Base-by-base conservation (phyloP, 352 stramenopile species). In the Pythium phragmiticola region DNA sequence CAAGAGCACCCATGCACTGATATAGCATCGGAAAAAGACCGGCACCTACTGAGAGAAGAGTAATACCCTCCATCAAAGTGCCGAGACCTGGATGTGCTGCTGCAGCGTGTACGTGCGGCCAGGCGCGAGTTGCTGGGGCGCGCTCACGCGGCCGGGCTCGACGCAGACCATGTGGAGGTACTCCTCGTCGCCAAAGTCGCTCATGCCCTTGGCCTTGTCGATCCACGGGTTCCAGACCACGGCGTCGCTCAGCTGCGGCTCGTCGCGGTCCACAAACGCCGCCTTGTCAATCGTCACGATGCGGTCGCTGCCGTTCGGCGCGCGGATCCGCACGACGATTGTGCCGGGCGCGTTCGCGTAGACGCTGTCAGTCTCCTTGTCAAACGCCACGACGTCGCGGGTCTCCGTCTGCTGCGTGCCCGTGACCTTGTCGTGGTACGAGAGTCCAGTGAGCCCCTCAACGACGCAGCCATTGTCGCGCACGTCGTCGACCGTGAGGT, bases 161-260 rank as follows among this genome's bases (percentile, higher is more conserved):
- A 98, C 86, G 70, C 96, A 99, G 64, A 98, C 82, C 94, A 99
- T 98, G 34, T 87, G 80, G 48, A 89, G 59, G 69, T 98, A 98
- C 74, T 98, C 90, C 48, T 98, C 95, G 66, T 98, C 87, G 39
- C 80, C 90, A 77, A 99, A 98, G 77, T 99, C 95, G 55, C 71
- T 72, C 87, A 99, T 98, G 42, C 68, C 75, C 67, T 94, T 90
- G 36, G 94, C 89, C 72, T 99, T 99, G 49, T 94, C 85, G 43
- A 89, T 75, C 77, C 92, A 96, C 41, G 95, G 96, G 84, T 98
- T 98, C 93, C 92, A 98, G 33, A 98, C 87, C 16, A 98, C 92
- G n/a, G 79, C 78, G 66, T 97, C 90, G 53, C 74, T 87, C 26
- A 70, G 56, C 61, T 86, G 74, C 21, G 60, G 19, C 36, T 60